Conservation (phyloP, 306 rosid species). For the Lagenaria siceraria region DNA sequence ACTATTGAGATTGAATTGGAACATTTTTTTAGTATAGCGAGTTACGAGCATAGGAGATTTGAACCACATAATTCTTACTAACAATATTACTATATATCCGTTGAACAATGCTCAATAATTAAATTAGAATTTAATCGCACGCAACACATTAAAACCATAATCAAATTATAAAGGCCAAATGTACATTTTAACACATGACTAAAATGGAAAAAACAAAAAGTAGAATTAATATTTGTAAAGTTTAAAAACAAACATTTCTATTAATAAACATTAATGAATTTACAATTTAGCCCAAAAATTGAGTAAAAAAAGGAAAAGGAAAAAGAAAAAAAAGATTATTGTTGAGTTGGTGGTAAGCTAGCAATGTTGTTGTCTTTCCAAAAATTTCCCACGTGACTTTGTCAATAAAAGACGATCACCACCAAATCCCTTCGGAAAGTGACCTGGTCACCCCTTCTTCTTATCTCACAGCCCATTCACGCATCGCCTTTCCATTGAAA, state of each 20-base stretch:
- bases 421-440: background rate
- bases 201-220: no score
- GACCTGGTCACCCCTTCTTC: background rate
- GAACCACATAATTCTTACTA: no score
- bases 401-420: background rate
- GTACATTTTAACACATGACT: no score
- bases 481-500: background rate
- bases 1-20: no score
- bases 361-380: background rate
- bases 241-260: background rate
- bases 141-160: no score
- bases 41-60: no score
- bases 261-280: background rate
- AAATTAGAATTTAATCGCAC: no score
- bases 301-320: background rate
- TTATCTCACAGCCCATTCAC: background rate
- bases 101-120: no score
- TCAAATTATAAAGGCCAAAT: background rate
- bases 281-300: background rate
- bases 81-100: no score
- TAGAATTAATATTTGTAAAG: background rate
- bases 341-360: background rate
- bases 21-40: no score
- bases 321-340: background rate
- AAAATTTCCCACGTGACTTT: background rate